Percentiles rank a stretch among this genome's conserved stretches.
These are phyloP conservation scores for Kluyveromyces nonfermentans DNA, from an alignment of 805 yeast genomes.

Conservation along the genomic window DNA sequence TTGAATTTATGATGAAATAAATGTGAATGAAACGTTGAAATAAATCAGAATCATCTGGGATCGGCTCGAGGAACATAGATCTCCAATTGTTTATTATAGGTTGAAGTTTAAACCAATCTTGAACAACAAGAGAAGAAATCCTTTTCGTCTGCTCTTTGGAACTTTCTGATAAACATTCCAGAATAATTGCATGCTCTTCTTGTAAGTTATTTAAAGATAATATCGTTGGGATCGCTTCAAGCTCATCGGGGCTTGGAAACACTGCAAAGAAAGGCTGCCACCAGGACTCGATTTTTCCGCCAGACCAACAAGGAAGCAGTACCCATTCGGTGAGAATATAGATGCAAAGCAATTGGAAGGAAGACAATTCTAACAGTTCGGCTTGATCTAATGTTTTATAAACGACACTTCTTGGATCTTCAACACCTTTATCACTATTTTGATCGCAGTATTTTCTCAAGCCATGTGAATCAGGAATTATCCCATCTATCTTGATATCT, in stretches of 20 bases:
- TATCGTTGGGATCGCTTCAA: conserved; percentile 48
- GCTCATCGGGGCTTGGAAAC: conserved; percentile 50
- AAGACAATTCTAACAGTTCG: conserved; percentile 36
- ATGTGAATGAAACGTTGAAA: conserved; percentile 44
- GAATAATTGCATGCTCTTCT: conserved; percentile 21
- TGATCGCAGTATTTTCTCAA: too few species aligned
- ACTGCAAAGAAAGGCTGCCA: conserved; percentile 65
- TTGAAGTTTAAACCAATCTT: conserved; percentile 36
- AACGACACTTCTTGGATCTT: conserved; percentile 21
- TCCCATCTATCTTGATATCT: conserved; percentile 8
- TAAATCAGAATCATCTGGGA: conserved; percentile 4
- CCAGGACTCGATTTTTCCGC: conserved; percentile 30
- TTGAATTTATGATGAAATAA: conserved; percentile 84
- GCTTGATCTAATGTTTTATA: conserved; percentile 28
- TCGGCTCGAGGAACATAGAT: conserved; percentile 1
- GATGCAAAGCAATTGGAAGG: conserved; percentile 51
- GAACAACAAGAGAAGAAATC: conserved; percentile 35
- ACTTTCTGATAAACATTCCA: conserved; percentile 36
- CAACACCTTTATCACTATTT: background rate
- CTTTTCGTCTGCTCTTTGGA: conserved; percentile 32
- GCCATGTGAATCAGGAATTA: background rate
- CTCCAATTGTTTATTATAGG: conserved; percentile 20
- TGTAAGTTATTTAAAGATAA: conserved; percentile 38
- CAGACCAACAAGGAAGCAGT: conserved; percentile 19
- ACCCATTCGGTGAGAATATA: conserved; percentile 30